These are phyloP conservation scores for Castanea mollissima DNA, from an alignment of 306 rosid genomes.

Conservation along the genomic window DNA sequence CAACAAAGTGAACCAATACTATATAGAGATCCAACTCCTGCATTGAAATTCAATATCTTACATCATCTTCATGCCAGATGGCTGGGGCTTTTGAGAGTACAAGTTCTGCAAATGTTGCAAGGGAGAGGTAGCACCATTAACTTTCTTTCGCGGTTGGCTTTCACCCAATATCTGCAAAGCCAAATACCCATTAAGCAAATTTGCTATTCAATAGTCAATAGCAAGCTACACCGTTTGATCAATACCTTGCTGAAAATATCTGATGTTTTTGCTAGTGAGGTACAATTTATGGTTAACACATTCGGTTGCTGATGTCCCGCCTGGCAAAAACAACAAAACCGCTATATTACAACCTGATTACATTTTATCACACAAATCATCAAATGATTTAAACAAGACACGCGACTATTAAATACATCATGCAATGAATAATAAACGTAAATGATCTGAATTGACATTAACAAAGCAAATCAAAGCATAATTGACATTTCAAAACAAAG, in stretches of 20 bases:
- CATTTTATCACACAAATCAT: too few relatives aligned
- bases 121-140: slow-evolving; percentile 44
- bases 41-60: slow-evolving; percentile 30
- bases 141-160: slow-evolving; percentile 38
- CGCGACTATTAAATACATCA: too few relatives aligned
- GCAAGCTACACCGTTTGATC: neutral
- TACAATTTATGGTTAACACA: slow-evolving; percentile 65
- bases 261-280: slow-evolving; percentile 64
- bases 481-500: neutral
- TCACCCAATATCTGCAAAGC: slow-evolving; percentile 55
- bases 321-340: slow-evolving; percentile 27
- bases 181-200: slow-evolving; percentile 27
- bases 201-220: neutral
- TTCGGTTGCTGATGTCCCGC: slow-evolving; percentile 54
- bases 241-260: slow-evolving; percentile 76
- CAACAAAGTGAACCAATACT: neutral
- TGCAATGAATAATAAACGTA: neutral
- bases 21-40: neutral
- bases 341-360: too few relatives aligned
- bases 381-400: too few relatives aligned
- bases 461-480: neutral
- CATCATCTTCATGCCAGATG: slow-evolving; percentile 58
- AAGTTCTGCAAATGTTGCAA: slow-evolving; percentile 71
- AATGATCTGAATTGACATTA: neutral
- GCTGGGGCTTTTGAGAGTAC: slow-evolving; percentile 59